A percentile compares a stretch with the other conserved stretches of the same genome.
Conservation (phyloP, 1,284 basidiomycete species). For the Fomitopsis betulina region DNA sequence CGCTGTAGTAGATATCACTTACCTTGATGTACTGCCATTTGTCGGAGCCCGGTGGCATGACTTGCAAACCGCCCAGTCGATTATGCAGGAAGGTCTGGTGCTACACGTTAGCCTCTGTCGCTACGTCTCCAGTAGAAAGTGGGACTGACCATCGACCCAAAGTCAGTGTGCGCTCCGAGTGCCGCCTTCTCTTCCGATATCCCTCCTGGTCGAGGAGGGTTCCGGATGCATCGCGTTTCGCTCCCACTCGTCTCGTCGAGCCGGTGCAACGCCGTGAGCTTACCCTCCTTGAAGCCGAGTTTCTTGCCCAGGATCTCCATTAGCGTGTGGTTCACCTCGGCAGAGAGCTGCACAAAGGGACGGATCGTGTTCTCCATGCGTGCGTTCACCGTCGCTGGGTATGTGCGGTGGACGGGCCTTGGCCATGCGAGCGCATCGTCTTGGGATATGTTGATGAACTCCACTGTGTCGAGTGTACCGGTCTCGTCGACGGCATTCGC, state of each 20-base stretch:
- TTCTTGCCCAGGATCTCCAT: constrained; percentile 27
- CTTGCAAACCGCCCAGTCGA: constrained; percentile 64
- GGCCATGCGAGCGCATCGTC: constrained; percentile 29
- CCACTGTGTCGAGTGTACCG: constrained; percentile 29
- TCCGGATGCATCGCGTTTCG: constrained; percentile 32
- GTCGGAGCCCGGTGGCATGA: constrained; percentile 53
- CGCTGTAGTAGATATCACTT: too few relatives aligned
- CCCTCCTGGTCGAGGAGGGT: constrained; percentile 13
- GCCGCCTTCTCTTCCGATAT: constrained; percentile 16
- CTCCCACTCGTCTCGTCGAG: constrained; percentile 26
- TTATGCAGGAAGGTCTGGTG: constrained; percentile 63
- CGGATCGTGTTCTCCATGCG: constrained; percentile 22
- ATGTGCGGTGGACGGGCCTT: constrained; percentile 19
- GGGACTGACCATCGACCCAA: constrained; percentile 26
- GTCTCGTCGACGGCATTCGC: constrained; percentile 28
- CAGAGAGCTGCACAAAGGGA: constrained; percentile 26
- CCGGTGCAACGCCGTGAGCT: not conserved
- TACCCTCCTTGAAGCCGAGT: constrained; percentile 18
- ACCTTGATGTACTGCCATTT: constrained; percentile 67
- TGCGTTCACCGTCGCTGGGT: constrained; percentile 24
- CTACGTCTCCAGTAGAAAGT: not conserved
- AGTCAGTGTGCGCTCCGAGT: constrained; percentile 30
- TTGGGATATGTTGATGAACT: constrained; percentile 29
- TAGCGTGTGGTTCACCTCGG: constrained; percentile 26
- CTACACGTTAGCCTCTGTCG: not conserved